Conservation (phyloP, 345 rosid genomes). For the Brassica carinata region DNA sequence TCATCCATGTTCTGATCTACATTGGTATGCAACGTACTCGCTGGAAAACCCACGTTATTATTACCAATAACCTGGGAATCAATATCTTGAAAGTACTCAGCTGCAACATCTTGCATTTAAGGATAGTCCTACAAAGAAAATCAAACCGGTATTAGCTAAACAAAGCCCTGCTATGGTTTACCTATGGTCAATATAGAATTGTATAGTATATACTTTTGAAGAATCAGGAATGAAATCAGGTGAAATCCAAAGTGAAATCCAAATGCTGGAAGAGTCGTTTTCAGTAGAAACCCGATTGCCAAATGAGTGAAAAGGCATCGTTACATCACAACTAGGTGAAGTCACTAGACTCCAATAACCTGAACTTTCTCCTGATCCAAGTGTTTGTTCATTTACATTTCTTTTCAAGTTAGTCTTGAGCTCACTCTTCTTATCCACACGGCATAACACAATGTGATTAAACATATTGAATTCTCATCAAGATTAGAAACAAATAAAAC, state of each 20-base stretch:
- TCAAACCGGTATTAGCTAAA: slow-evolving; percentile 7
- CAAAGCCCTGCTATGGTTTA: not conserved
- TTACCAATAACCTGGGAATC: slow-evolving; percentile 39
- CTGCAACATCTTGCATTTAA: slow-evolving; percentile 46
- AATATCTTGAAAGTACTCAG: slow-evolving; percentile 43
- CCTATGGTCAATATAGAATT: not conserved
- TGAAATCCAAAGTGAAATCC: slow-evolving; percentile 80
- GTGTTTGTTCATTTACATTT: slow-evolving; percentile 47
- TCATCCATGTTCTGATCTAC: slow-evolving; percentile 48
- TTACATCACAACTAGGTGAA: slow-evolving; percentile 48
- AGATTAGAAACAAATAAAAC: not conserved
- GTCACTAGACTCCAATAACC: slow-evolving; percentile 50
- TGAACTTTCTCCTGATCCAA: slow-evolving; percentile 39
- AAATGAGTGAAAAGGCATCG: slow-evolving; percentile 24
- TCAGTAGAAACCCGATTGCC: slow-evolving; percentile 36
- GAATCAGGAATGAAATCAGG: slow-evolving; percentile 81
- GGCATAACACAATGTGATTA: slow-evolving; percentile 69
- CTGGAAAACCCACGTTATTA: slow-evolving; percentile 44
- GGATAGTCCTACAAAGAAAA: slow-evolving; percentile 54
- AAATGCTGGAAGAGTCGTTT: slow-evolving; percentile 45
- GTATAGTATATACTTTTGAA: slow-evolving; percentile 58
- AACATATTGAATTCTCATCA: not conserved
- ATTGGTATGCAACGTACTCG: slow-evolving; percentile 41
- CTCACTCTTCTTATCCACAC: slow-evolving; percentile 72
- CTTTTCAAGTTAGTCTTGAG: slow-evolving; percentile 49